Base-by-base conservation (phyloP, 2,329 filamentous ascomycete species). In the Bipolaris sorokiniana region DNA sequence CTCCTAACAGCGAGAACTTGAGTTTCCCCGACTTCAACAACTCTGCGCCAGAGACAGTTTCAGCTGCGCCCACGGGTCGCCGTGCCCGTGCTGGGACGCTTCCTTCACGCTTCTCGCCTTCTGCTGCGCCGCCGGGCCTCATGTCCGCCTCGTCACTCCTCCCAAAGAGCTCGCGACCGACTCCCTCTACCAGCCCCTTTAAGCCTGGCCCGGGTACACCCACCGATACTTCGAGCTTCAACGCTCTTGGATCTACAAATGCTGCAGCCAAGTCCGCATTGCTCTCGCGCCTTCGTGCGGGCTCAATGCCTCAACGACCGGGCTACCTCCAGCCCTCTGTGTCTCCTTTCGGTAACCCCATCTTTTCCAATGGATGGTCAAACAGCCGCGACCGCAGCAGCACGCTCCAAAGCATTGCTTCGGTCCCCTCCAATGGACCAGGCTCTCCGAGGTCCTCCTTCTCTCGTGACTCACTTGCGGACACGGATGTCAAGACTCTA, bases 51-150 rank as follows among this genome's bases (percentile, higher is more conserved):
- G 85, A 89, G 63, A 85, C 88, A 63, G 54, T 71, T 55, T 67
- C 69, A 54, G 84, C 82, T 56, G 74, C 89, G 59, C 87, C 89
- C 54, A 84, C 90, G 68, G 86, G 87, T 46, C 87, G 95, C 64
- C 88, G 95, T 74, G 90, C 92, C 67, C 88, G 95, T 75, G 95
- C 95, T 59, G 95, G 95, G 65, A 99, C 95, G 3, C 88, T 99
- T n/a, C 95, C 95, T 20, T 98, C 95, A 44, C 86, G 94, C 62
- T 96, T 99, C 74, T 92, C 93, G 28, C 90, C 91, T 15, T 89
- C 90, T 23, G 87, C 87, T 50, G 84, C 86, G 5, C 82, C 86
- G 55, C 88, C 75, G 26, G 84, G 85, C 26, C 76, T 88, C 51
- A 83, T 88, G 68, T 67, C 71, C 34, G 61, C 61, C 49, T 78